phyloP scores from a whole-genome alignment of 768 basidiomycete species.

The Termitomyces titanicus region DNA sequence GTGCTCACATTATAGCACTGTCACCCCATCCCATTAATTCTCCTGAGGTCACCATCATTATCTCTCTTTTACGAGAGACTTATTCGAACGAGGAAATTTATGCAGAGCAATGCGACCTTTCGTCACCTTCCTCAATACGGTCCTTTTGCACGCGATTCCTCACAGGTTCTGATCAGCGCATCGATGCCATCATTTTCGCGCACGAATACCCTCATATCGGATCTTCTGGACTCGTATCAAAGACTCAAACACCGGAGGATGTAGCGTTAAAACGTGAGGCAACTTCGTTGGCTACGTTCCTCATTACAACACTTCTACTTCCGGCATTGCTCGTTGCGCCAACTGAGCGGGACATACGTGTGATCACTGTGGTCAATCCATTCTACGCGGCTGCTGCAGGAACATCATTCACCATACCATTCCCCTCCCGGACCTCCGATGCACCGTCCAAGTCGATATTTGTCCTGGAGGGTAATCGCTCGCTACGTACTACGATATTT shows the following conservation, averaged over 20 bases:
- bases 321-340: slow-evolving; percentile 81
- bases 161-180: slow-evolving; percentile 56
- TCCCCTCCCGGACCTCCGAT: slow-evolving; percentile 15
- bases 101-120: slow-evolving; percentile 74
- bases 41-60: slow-evolving; percentile 50
- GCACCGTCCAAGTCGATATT: slow-evolving; percentile 32
- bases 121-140: slow-evolving; percentile 62
- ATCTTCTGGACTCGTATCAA: slow-evolving; percentile 27
- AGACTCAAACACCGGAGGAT: slow-evolving; percentile 14
- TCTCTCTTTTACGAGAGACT: slow-evolving; percentile 63
- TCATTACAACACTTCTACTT: slow-evolving; percentile 74
- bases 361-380: slow-evolving; percentile 83
- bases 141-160: slow-evolving; percentile 68
- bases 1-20: slow-evolving; percentile 78
- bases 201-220: slow-evolving; percentile 76
- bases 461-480: slow-evolving; percentile 60
- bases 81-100: slow-evolving; percentile 75
- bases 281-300: slow-evolving; percentile 66
- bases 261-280: slow-evolving; percentile 40
- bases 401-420: slow-evolving; percentile 27
- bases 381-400: slow-evolving; percentile 82
- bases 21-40: slow-evolving; percentile 56
- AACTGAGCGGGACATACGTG: slow-evolving; percentile 86
- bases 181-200: slow-evolving; percentile 78
- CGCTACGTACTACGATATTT: slow-evolving; percentile 59